These are phyloP conservation scores for Phytophthora fragariaefolia DNA, from an alignment of 352 stramenopile species.

Conservation along the genomic window DNA sequence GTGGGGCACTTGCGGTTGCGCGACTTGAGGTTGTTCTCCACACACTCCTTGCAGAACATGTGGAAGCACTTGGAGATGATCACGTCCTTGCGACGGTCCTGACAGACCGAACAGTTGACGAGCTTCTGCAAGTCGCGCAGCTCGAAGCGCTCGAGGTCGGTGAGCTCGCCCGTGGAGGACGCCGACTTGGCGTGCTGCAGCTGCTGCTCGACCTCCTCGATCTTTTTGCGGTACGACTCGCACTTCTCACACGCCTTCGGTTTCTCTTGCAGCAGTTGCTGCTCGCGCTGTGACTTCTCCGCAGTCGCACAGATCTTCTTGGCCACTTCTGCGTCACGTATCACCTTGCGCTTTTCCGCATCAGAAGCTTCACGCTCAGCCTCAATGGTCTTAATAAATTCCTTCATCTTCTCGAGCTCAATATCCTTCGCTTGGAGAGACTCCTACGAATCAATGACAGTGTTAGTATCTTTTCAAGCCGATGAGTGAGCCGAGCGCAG, in stretches of 20 bases:
- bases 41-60: constrained; percentile 91
- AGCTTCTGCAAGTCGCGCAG: constrained; percentile 84
- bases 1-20: constrained; percentile 91
- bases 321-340: constrained; percentile 64
- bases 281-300: constrained; percentile 61
- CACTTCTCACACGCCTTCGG: constrained; percentile 64
- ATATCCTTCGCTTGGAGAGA: constrained; percentile 61
- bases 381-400: constrained; percentile 61
- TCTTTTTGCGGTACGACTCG: constrained; percentile 57
- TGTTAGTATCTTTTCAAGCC: constrained; percentile 9
- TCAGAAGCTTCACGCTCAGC: constrained; percentile 58
- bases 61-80: constrained; percentile 91
- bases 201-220: constrained; percentile 54
- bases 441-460: constrained; percentile 36
- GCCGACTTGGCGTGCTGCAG: constrained; percentile 47
- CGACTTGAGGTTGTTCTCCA: constrained; percentile 89
- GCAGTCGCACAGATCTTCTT: constrained; percentile 68
- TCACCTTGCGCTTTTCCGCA: constrained; percentile 60
- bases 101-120: constrained; percentile 86
- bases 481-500: neutral
- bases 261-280: constrained; percentile 63
- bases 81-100: constrained; percentile 86
- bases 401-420: constrained; percentile 76
- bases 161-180: constrained; percentile 48
- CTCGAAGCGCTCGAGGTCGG: constrained; percentile 81